Conservation (phyloP, 768 basidiomycete genomes). For the Mycena alexandri region DNA sequence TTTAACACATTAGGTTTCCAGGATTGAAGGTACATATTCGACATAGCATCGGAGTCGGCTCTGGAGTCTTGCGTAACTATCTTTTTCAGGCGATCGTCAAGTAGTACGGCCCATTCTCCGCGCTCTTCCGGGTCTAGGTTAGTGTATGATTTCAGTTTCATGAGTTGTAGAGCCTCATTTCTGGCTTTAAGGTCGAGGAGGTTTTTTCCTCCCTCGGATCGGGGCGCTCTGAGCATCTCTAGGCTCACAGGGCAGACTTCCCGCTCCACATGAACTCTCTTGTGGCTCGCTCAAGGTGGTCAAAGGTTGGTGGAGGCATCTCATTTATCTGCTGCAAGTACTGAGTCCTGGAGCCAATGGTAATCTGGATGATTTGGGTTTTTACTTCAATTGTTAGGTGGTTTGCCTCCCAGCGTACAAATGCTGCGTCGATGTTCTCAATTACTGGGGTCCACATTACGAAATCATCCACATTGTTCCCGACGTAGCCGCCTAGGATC, state of each 20-base stretch:
- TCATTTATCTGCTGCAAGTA: not conserved
- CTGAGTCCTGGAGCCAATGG: not conserved
- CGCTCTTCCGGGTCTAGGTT: not conserved
- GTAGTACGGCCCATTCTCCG: conserved; percentile 5
- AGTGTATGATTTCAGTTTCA: conserved; percentile 25
- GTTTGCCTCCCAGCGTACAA: not conserved
- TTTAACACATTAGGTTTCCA: conserved; percentile 12
- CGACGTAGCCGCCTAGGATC: conserved; percentile 49
- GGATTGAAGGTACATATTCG: not conserved
- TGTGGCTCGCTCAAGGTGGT: not conserved
- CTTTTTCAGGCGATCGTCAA: not conserved
- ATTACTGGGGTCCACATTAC: not conserved
- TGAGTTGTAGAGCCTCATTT: conserved; percentile 26
- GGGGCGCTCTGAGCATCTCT: conserved; percentile 5
- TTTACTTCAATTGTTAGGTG: not conserved
- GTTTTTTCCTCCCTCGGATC: conserved; percentile 23
- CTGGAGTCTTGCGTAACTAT: not conserved
- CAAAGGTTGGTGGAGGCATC: not conserved
- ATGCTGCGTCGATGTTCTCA: not conserved
- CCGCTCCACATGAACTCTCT: conserved; percentile 10
- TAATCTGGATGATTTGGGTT: not conserved
- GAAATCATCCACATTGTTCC: conserved; percentile 42
- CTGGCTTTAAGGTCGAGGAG: conserved; percentile 23
- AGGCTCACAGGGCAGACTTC: conserved; percentile 8
- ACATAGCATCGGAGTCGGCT: not conserved